phyloP scores from a whole-genome alignment of 2,329 filamentous ascomycete species.

The Aureobasidium zeae region DNA sequence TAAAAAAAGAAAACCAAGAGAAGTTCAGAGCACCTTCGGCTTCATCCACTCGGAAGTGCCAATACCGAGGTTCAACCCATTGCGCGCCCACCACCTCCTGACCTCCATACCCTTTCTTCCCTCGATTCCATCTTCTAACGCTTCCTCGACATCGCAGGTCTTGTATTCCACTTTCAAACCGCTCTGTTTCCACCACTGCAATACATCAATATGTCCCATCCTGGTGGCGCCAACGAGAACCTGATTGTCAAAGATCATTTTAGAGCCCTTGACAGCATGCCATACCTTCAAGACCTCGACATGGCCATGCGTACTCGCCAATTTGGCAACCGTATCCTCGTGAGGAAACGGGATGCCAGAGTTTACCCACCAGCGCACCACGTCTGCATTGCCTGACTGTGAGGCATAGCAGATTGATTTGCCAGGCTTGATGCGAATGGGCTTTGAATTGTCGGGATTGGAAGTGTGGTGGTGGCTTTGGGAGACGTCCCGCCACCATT shows the following conservation, averaged over 20 bases:
- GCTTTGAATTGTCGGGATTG: constrained; percentile 23
- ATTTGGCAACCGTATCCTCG: constrained; percentile 71
- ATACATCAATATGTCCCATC: constrained; percentile 70
- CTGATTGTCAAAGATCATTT: constrained; percentile 73
- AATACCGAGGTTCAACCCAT: constrained; percentile 71
- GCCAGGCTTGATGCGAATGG: constrained; percentile 62
- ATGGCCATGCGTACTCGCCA: constrained; percentile 76
- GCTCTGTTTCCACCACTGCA: constrained; percentile 86
- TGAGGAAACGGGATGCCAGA: constrained; percentile 72
- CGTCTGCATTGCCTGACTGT: constrained; percentile 67
- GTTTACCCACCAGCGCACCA: constrained; percentile 79
- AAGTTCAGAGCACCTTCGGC: constrained; percentile 47
- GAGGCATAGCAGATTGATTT: constrained; percentile 76
- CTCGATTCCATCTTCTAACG: constrained; percentile 74
- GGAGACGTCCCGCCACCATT: constrained; percentile 72
- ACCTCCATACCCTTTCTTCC: constrained; percentile 60
- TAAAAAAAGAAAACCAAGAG: not conserved
- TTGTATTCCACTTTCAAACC: constrained; percentile 79
- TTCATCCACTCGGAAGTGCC: constrained; percentile 87
- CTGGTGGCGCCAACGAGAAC: constrained; percentile 81
- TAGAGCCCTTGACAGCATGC: constrained; percentile 64
- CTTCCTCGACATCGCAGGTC: constrained; percentile 91
- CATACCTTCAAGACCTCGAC: constrained; percentile 77
- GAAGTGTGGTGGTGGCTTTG: constrained; percentile 21
- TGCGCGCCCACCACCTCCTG: constrained; percentile 76